Conservation (phyloP, 1,139 yeast genomes). For the Pneumocystis wakefieldiae region DNA sequence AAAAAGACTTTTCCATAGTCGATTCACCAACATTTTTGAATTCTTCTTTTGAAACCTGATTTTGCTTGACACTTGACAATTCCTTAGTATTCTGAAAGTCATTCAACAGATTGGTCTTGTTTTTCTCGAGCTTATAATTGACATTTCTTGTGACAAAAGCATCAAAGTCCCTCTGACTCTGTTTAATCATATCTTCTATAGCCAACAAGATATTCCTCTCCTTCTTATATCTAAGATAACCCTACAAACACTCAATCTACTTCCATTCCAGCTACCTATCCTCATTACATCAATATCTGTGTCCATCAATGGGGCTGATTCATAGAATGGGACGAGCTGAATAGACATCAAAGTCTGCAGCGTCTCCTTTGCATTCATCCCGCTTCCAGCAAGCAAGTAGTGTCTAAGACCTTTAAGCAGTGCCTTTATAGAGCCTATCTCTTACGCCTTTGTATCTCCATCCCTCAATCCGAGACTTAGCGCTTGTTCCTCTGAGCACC, state of each 20-base stretch:
- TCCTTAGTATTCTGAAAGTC: conserved; percentile 37
- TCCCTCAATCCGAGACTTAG: conserved; percentile 22
- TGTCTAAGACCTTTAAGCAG: conserved; percentile 28
- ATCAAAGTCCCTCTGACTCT: conserved; percentile 76
- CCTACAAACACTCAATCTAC: neutral
- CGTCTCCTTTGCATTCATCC: conserved; percentile 75
- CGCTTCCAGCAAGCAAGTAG: conserved; percentile 77
- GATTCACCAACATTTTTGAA: neutral
- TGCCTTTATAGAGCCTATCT: conserved; percentile 18
- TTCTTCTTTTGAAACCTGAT: neutral
- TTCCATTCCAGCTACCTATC: too few species aligned
- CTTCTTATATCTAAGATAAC: conserved; percentile 43
- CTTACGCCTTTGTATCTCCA: conserved; percentile 57
- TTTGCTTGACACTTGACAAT: conserved; percentile 53
- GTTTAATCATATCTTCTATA: conserved; percentile 61
- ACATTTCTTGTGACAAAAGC: conserved; percentile 56
- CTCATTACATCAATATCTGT: conserved; percentile 20
- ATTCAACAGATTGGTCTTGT: conserved; percentile 19
- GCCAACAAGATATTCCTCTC: conserved; percentile 73
- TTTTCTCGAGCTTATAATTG: conserved; percentile 67
- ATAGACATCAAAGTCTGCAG: conserved; percentile 39
- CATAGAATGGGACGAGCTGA: conserved; percentile 19
- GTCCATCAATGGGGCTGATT: conserved; percentile 17
- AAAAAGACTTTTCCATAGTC: neutral
- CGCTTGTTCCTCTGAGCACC: neutral